Evolutionary conservation across 1,139 yeast genomes (phyloP).

Genomic region (Dujonia santamariae): DNA sequence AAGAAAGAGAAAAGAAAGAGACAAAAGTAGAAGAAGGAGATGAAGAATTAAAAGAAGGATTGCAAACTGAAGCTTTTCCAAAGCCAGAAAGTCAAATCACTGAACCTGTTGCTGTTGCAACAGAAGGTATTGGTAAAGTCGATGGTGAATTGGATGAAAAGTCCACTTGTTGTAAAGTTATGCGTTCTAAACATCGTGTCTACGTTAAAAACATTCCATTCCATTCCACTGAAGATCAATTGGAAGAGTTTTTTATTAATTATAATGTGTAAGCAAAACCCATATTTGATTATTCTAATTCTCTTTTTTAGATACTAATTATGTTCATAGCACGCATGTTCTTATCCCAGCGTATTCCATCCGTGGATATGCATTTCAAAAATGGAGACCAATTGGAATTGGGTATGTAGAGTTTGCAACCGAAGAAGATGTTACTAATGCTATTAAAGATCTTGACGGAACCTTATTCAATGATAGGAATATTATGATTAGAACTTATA

Average conservation of each 20-base stretch:
- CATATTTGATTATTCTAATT: slow-evolving; percentile 22
- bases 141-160: no score
- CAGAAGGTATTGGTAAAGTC: no score
- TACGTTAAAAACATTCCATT: slow-evolving; percentile 43
- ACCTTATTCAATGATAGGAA: slow-evolving; percentile 33
- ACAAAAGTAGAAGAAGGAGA: background rate
- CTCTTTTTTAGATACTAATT: background rate
- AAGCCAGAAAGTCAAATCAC: no score
- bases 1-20: background rate
- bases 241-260: slow-evolving; percentile 28
- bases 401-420: slow-evolving; percentile 64
- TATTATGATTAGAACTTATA: slow-evolving; percentile 27
- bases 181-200: slow-evolving; percentile 17
- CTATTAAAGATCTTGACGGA: slow-evolving; percentile 40
- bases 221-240: slow-evolving; percentile 43
- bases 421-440: slow-evolving; percentile 48
- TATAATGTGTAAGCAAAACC: slow-evolving; percentile 16
- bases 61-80: no score
- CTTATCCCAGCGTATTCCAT: slow-evolving; percentile 55
- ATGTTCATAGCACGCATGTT: slow-evolving; percentile 18
- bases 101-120: no score
- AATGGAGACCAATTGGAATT: slow-evolving; percentile 53
- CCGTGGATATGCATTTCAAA: slow-evolving; percentile 37
- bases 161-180: background rate
- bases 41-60: no score